A percentile compares a stretch with the other conserved stretches of the same genome.
These are phyloP conservation scores for Podospora didyma DNA, from an alignment of 495 filamentous ascomycete species.

Conservation along the genomic window DNA sequence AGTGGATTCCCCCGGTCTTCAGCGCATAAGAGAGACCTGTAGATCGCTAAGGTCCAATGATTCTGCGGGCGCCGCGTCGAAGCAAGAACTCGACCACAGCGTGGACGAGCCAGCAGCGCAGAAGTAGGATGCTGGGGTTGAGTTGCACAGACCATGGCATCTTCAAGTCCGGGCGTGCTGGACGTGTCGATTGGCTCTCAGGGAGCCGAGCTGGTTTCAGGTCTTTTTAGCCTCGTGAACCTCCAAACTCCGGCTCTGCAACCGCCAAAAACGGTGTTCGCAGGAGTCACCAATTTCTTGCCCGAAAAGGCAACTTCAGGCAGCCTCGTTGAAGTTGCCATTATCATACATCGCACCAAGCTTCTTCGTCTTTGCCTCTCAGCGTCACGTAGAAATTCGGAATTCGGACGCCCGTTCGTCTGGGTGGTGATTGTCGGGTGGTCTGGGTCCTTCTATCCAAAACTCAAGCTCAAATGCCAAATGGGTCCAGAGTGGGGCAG, in stretches of 20 bases:
- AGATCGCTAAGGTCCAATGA: conserved; percentile 27
- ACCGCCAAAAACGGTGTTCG: background rate
- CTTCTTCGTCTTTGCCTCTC: no score
- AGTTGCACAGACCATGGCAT: conserved; percentile 12
- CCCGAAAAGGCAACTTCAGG: no score
- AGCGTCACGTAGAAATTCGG: no score
- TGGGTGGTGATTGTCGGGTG: no score
- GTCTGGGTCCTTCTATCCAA: no score
- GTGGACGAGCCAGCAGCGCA: background rate
- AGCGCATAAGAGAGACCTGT: conserved; percentile 25
- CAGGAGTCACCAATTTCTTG: no score
- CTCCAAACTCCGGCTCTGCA: conserved; percentile 1
- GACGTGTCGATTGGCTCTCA: conserved; percentile 26
- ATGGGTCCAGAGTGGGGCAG: no score
- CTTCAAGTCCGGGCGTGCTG: conserved; percentile 18
- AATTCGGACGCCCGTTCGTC: no score
- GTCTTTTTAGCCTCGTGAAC: conserved; percentile 24
- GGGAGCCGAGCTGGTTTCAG: conserved; percentile 27
- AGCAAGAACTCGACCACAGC: background rate
- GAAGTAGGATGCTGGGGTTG: conserved; percentile 5
- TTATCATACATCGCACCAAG: no score
- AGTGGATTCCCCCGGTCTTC: conserved; percentile 12
- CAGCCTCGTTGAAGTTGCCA: no score
- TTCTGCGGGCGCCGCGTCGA: conserved; percentile 3
- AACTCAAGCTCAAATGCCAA: no score